phyloP scores from a whole-genome alignment of 306 rosid genomes.

The Senna tora region DNA sequence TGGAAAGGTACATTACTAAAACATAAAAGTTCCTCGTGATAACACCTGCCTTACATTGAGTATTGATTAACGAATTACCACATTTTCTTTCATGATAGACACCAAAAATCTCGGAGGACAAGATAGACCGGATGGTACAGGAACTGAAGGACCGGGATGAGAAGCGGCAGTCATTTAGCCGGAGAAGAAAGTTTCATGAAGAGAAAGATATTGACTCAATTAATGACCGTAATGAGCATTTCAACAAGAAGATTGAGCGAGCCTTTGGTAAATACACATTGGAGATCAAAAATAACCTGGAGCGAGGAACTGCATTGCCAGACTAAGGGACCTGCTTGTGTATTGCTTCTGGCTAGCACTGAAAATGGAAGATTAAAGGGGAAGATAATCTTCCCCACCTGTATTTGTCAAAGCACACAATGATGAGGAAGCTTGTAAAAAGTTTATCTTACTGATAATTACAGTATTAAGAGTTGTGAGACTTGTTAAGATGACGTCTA shows the following conservation, averaged over 20 bases:
- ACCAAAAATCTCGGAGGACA: conserved; percentile 77
- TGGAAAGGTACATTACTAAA: conserved; percentile 72
- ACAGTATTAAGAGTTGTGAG: too few relatives aligned
- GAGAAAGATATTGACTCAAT: conserved; percentile 98
- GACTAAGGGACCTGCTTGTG: conserved; percentile 55
- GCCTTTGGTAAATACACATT: conserved; percentile 97
- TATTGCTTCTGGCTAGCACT: background rate
- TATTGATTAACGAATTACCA: conserved; percentile 21
- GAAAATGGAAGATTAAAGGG: background rate
- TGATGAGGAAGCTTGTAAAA: background rate
- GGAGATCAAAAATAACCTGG: conserved; percentile 98
- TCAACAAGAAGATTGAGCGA: conserved; percentile 96
- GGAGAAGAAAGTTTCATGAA: conserved; percentile 86
- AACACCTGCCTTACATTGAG: conserved; percentile 7
- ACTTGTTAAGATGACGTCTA: background rate
- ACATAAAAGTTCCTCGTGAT: conserved; percentile 15
- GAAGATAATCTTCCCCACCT: background rate
- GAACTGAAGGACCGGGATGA: conserved; percentile 85
- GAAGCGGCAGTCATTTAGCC: conserved; percentile 81
- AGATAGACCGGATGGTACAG: conserved; percentile 91
- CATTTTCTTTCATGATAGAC: conserved; percentile 57
- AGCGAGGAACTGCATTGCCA: conserved; percentile 97
- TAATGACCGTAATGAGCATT: conserved; percentile 97
- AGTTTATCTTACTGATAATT: background rate
- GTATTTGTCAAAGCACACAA: background rate